Evolutionary conservation across 108 stramenopile genomes (phyloP).

Genomic region (Seminavis robusta): DNA sequence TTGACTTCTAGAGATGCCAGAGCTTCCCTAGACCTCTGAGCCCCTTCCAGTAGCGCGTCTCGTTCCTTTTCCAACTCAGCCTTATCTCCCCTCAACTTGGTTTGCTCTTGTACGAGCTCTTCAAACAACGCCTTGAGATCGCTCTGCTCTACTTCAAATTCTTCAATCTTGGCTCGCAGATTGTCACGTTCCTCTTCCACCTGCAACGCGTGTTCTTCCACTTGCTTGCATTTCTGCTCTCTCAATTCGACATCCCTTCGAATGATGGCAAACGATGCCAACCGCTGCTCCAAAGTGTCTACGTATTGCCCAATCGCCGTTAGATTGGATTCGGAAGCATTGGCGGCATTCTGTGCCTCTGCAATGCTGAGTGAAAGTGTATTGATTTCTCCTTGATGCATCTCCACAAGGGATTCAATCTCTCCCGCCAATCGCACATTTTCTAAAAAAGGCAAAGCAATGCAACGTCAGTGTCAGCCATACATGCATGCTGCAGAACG

Average conservation of each 20-base stretch:
- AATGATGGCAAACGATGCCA: constrained; percentile 70
- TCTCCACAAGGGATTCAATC: constrained; percentile 36
- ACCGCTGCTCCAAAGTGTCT: constrained; percentile 69
- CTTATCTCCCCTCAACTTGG: no score
- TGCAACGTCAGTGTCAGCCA: neutral
- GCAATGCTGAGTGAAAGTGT: constrained; percentile 18
- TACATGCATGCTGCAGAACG: no score
- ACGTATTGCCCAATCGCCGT: constrained; percentile 69
- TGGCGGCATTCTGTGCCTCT: constrained; percentile 34
- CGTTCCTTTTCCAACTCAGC: no score
- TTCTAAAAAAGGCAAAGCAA: constrained; percentile 6
- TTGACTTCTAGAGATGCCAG: no score
- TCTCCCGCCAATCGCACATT: constrained; percentile 28
- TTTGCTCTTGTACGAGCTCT: constrained; percentile 55
- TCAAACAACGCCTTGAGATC: constrained; percentile 65
- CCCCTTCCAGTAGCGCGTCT: no score
- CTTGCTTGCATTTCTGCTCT: constrained; percentile 54
- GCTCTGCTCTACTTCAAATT: constrained; percentile 34
- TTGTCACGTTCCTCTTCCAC: constrained; percentile 27
- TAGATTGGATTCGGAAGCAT: constrained; percentile 58
- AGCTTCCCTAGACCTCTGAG: no score
- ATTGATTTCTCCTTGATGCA: constrained; percentile 39
- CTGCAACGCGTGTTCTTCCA: constrained; percentile 36
- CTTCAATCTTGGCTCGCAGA: constrained; percentile 32
- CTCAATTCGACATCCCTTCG: constrained; percentile 68